phyloP scores from a whole-genome alignment of 306 rosid species.

The Biancaea sappan region DNA sequence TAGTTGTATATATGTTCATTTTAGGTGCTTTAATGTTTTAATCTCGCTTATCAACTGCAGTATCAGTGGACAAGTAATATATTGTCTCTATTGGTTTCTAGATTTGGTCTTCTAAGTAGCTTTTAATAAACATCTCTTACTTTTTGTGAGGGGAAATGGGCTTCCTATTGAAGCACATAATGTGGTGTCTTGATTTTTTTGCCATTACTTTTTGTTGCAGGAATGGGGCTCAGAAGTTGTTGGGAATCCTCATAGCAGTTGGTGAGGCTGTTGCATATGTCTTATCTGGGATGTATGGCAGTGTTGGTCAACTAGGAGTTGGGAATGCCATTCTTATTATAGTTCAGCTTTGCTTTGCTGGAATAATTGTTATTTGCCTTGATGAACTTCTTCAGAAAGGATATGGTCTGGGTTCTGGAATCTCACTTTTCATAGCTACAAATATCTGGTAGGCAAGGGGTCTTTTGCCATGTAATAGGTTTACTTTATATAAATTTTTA shows the following conservation, averaged over 20 bases:
- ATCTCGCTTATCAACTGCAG: background rate
- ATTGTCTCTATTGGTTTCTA: background rate
- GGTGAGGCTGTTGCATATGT: slow-evolving; percentile 99
- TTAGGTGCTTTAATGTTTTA: background rate
- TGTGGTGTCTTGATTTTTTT: background rate
- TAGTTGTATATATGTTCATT: background rate
- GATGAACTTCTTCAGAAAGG: slow-evolving; percentile 99
- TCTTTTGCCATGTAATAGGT: background rate
- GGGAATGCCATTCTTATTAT: slow-evolving; percentile 95
- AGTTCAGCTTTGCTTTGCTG: slow-evolving; percentile 91
- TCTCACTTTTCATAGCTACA: slow-evolving; percentile 97
- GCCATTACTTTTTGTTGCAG: slow-evolving; percentile 35
- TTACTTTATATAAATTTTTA: background rate
- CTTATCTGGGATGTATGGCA: slow-evolving; percentile 94
- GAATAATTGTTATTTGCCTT: slow-evolving; percentile 91
- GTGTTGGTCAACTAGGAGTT: slow-evolving; percentile 97
- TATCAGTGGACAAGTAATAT: background rate
- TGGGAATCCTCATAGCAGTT: slow-evolving; percentile 89
- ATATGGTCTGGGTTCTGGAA: slow-evolving; percentile 98
- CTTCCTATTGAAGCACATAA: background rate
- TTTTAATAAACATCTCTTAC: background rate
- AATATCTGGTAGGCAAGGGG: slow-evolving; percentile 67
- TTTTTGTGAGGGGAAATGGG: background rate
- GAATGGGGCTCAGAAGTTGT: slow-evolving; percentile 88
- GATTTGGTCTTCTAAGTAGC: background rate